These are phyloP conservation scores for Cnidoscolus chayamansa DNA, from an alignment of 441 rosid genomes.

Conservation along the genomic window DNA sequence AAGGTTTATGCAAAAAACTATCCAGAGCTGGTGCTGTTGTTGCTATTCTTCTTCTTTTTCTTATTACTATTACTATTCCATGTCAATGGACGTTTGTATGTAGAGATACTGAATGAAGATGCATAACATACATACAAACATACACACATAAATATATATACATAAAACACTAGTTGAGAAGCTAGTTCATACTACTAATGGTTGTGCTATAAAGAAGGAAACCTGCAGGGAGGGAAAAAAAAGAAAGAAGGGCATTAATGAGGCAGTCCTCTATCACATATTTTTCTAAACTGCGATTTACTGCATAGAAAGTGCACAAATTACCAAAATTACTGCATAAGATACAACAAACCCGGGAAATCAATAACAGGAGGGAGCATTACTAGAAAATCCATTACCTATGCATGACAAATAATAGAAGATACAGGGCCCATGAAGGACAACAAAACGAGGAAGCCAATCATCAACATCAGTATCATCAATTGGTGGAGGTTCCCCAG, in stretches of 20 bases:
- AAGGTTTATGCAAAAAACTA: background rate
- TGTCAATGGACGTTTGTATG: background rate
- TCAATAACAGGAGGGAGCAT: background rate
- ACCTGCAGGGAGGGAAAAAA: too few relatives aligned
- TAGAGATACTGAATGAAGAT: background rate
- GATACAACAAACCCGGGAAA: background rate
- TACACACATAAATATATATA: too few relatives aligned
- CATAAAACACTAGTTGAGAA: background rate
- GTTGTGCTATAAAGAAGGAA: background rate
- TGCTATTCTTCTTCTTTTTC: background rate
- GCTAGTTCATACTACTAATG: background rate
- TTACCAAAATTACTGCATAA: background rate
- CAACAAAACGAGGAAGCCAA: slow-evolving; percentile 59
- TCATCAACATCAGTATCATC: slow-evolving; percentile 74
- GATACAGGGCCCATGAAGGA: slow-evolving; percentile 83
- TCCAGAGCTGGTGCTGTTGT: background rate
- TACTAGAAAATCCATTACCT: slow-evolving; percentile 39
- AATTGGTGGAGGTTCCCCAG: slow-evolving; percentile 86
- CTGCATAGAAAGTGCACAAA: background rate
- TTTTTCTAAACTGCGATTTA: background rate
- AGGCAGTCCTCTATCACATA: background rate
- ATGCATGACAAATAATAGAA: slow-evolving; percentile 75
- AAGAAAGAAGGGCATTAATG: background rate
- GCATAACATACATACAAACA: background rate
- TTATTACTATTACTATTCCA: background rate